Conservation (phyloP, 495 filamentous ascomycete species). For the Cladorrhinum samala region DNA sequence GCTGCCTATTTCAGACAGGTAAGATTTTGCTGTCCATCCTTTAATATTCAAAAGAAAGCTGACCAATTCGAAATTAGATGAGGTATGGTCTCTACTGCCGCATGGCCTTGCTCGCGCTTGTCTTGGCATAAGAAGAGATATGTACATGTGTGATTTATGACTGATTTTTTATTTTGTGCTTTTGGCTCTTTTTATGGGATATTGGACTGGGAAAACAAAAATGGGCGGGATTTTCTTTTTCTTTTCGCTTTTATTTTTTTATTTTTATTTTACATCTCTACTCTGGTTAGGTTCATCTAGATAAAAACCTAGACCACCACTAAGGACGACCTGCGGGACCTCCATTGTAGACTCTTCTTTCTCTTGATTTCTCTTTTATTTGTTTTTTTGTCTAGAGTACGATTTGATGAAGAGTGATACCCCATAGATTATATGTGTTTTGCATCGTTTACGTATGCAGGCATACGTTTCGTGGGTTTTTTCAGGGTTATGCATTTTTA, state of each 20-base stretch:
- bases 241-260: conserved; percentile 2
- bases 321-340: background rate
- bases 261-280: conserved; percentile 5
- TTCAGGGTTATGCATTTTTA: no score
- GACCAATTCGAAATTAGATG: conserved; percentile 80
- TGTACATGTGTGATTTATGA: conserved; percentile 1
- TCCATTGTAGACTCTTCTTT: background rate
- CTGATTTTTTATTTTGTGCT: conserved; percentile 1
- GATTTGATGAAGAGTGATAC: background rate
- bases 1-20: conserved; percentile 99
- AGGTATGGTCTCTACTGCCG: conserved; percentile 94
- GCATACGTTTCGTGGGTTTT: no score
- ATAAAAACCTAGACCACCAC: background rate
- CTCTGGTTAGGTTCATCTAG: background rate
- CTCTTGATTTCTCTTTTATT: background rate
- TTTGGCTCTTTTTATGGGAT: background rate
- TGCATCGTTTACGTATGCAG: background rate
- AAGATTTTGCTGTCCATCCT: conserved; percentile 33
- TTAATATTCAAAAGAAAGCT: no score
- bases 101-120: conserved; percentile 91
- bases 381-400: background rate
- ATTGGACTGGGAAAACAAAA: conserved; percentile 8
- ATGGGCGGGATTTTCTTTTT: background rate
- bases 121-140: conserved; percentile 55
- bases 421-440: background rate